Base-by-base conservation (phyloP, 164 flowering plant species). In the Buxus sempervirens region DNA sequence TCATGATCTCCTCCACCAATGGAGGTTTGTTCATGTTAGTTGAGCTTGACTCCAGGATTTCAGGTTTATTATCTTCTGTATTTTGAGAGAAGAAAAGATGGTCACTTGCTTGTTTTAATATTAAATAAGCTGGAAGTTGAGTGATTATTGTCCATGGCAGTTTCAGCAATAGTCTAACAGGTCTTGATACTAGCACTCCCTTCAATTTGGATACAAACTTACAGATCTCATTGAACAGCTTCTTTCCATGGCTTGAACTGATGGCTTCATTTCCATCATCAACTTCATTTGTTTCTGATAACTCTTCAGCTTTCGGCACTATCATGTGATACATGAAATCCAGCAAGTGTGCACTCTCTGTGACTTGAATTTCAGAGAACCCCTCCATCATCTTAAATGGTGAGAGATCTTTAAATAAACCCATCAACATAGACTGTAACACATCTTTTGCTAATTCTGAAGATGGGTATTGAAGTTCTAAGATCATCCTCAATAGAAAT, bases 1-100 rank as follows among this genome's bases (percentile, higher is more conserved):
- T 58, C 0, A 19, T 56, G 24, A 71, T 69, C 60, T 69, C 72
- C 49, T 71, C 64, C 0, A 63, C 20, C 22, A 60, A 60, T 26
- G 62, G 62, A 60, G 62, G 62, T 60, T 18, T 60, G 20, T 19
- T 18, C 21, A 60, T 28, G 27, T n/a, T 60, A 38, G 19, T 60
- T 9, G 38, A 60, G n/a, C 62, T 27, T 12, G 62, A 60, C 13
- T 14, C 42, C 8, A 26, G 2, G n/a, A 27, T 28, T 32, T 60
- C 62, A 1, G 42, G 62, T 27, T 60, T 27, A 16, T 4, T 28
- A 32, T 27, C 62, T 26, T 28, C 41, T 27, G 27, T 28, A 32
- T 5, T 12, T 60, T 60, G 21, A 27, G 62, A 27, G 21, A 27
- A 60, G 41, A 60, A 60, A 12, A 27, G 22, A 23, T 14, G 2